Evolutionary conservation across 177 flowering plant genomes (phyloP).

Genomic region (Vitis hybrid): DNA sequence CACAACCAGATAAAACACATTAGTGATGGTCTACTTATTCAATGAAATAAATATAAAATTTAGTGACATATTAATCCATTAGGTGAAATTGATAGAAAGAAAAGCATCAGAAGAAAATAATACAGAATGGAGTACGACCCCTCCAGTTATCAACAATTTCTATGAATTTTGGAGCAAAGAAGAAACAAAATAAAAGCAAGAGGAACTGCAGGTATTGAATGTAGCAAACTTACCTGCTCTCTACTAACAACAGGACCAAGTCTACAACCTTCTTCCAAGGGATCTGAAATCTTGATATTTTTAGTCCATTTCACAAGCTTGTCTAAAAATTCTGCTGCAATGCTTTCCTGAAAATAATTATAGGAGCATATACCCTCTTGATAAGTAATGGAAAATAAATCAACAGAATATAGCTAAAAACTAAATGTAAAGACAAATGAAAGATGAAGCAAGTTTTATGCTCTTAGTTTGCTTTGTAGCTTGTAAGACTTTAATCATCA

Average conservation of each 20-base stretch:
- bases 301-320: constrained; percentile 72
- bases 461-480: not conserved
- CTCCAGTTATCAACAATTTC: not conserved
- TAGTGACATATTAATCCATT: no score
- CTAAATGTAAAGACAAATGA: not conserved
- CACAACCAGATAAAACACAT: no score
- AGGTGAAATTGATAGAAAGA: no score
- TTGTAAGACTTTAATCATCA: not conserved
- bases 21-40: no score
- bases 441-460: not conserved
- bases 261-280: constrained; percentile 93
- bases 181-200: not conserved
- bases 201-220: constrained; percentile 1
- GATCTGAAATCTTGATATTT: constrained; percentile 90
- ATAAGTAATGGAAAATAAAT: not conserved
- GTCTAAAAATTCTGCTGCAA: constrained; percentile 69
- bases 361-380: not conserved
- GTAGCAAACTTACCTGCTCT: constrained; percentile 64
- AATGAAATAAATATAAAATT: no score
- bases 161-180: not conserved
- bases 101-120: not conserved
- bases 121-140: not conserved
- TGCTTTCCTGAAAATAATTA: constrained; percentile 64
- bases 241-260: constrained; percentile 95
- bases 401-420: no score